These are phyloP conservation scores for Xerocomellus chrysenteron DNA, from an alignment of 768 basidiomycete species.

Conservation along the genomic window DNA sequence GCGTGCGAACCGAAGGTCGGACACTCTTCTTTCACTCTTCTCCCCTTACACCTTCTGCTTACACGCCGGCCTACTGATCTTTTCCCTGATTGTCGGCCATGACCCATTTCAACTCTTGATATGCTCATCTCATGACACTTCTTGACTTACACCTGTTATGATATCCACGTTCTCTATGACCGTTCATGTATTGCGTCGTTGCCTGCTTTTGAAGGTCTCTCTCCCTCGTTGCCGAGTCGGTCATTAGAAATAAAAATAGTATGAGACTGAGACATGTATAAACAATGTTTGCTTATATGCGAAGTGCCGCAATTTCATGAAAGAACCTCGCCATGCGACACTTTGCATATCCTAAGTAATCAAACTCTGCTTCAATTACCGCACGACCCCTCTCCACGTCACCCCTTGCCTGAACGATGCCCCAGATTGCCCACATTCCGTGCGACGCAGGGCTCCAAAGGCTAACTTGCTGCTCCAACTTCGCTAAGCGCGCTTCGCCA, in stretches of 20 bases:
- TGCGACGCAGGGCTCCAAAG: conserved; percentile 91
- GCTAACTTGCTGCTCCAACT: conserved; percentile 75
- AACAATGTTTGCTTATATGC: conserved; percentile 22
- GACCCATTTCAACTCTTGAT: conserved; percentile 25
- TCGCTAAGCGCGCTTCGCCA: conserved; percentile 46
- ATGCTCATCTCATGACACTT: conserved; percentile 33
- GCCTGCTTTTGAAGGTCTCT: conserved; percentile 45
- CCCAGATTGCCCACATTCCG: conserved; percentile 95
- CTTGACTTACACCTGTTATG: conserved; percentile 38
- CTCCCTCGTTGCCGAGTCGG: conserved; percentile 14
- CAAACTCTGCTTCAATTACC: conserved; percentile 70
- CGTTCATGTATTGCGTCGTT: conserved; percentile 20
- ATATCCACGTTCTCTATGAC: conserved; percentile 43
- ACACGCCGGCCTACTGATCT: conserved; percentile 7
- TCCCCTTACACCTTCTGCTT: conserved; percentile 4
- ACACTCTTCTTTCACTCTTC: conserved; percentile 33
- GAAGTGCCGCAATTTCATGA: conserved; percentile 50
- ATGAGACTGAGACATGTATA: background rate
- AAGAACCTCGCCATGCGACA: conserved; percentile 67
- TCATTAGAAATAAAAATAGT: background rate
- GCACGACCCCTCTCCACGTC: conserved; percentile 52
- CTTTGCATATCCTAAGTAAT: conserved; percentile 82
- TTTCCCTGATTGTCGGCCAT: conserved; percentile 10
- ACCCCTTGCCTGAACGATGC: conserved; percentile 84
- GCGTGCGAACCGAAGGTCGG: conserved; percentile 37